Evolutionary conservation across 169 alveolate species (phyloP).

Genomic region (Plasmodium coatneyi): DNA sequence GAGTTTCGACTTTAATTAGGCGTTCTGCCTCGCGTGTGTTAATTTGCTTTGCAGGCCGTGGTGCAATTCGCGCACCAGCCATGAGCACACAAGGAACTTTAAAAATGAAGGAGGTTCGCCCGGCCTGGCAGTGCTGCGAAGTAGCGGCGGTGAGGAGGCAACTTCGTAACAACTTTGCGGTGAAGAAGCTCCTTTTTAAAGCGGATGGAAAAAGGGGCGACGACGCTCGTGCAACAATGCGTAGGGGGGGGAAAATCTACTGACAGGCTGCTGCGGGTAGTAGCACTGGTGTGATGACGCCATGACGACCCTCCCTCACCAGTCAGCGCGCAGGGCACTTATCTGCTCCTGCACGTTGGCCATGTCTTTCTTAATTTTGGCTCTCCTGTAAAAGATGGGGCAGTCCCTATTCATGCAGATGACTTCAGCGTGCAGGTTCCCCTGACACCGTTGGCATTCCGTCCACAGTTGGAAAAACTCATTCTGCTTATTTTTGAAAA

Average conservation of each 20-base stretch:
- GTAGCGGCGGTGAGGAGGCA: background rate
- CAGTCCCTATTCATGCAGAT: slow-evolving; percentile 98
- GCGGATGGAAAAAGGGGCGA: background rate
- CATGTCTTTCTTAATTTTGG: slow-evolving; percentile 93
- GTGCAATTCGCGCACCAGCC: background rate
- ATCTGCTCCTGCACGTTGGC: slow-evolving; percentile 83
- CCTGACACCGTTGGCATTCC: slow-evolving; percentile 98
- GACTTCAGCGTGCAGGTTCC: slow-evolving; percentile 95
- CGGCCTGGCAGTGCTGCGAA: background rate
- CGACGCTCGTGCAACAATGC: background rate
- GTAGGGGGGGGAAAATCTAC: too few species aligned
- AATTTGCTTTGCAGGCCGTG: background rate
- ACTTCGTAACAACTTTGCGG: background rate
- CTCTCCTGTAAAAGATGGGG: slow-evolving; percentile 98
- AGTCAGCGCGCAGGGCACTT: slow-evolving; percentile 74
- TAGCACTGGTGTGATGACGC: background rate
- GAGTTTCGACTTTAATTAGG: background rate
- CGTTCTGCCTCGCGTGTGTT: background rate
- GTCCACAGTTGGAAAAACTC: slow-evolving; percentile 96
- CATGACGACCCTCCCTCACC: background rate
- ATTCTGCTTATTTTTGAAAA: slow-evolving; percentile 90
- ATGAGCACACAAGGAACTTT: background rate
- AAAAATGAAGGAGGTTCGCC: background rate
- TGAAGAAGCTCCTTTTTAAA: background rate
- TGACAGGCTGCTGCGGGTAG: background rate